Percentiles rank a stretch among this genome's conserved stretches.
phyloP scores from a whole-genome alignment of 2,329 filamentous ascomycete genomes.

The Cladosporium sp. region DNA sequence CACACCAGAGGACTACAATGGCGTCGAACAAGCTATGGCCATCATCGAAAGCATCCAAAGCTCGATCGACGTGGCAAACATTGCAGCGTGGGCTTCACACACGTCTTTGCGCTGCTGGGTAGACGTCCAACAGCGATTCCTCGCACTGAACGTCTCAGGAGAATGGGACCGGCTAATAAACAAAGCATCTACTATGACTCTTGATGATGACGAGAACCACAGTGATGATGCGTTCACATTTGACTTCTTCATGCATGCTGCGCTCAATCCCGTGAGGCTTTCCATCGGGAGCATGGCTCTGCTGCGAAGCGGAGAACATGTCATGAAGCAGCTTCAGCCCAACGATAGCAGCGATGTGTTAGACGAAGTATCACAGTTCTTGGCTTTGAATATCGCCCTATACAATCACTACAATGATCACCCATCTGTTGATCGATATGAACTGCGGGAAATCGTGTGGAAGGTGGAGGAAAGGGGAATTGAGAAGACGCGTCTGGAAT shows the following conservation, averaged over 20 bases:
- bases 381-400: not conserved
- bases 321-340: not conserved
- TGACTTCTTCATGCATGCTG: not conserved
- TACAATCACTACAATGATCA: not conserved
- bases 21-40: not conserved
- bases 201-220: not conserved
- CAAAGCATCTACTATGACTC: too few species aligned
- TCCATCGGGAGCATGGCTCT: not conserved
- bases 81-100: not conserved
- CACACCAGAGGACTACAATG: not conserved
- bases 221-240: not conserved
- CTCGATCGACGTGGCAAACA: not conserved
- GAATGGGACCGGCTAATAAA: not conserved
- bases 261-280: not conserved
- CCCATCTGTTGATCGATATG: not conserved
- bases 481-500: not conserved
- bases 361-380: not conserved
- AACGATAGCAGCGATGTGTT: not conserved
- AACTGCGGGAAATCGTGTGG: not conserved
- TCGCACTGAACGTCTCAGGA: not conserved
- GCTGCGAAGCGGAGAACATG: not conserved
- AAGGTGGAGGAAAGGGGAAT: too few species aligned
- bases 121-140: not conserved
- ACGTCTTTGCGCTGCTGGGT: constrained; percentile 5
- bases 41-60: not conserved